Conservation (phyloP, 495 filamentous ascomycete genomes). For the Aspergillus sclerotiicarbonarius region DNA sequence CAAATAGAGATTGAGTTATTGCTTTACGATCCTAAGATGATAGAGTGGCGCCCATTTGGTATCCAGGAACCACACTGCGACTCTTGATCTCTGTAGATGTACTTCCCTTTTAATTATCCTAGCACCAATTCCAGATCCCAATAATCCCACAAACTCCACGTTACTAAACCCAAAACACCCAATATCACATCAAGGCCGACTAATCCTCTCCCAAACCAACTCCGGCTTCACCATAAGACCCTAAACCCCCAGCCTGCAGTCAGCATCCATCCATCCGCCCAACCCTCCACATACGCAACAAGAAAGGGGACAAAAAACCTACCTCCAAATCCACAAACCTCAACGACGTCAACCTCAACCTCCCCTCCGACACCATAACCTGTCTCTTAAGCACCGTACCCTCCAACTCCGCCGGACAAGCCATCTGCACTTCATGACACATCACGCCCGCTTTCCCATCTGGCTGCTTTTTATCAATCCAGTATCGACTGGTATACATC, state of each 20-base stretch:
- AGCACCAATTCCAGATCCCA: neutral
- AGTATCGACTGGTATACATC: neutral
- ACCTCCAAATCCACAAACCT: neutral
- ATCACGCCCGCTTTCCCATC: neutral
- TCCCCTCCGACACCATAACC: neutral
- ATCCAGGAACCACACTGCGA: neutral
- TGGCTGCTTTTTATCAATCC: neutral
- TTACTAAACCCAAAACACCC: neutral
- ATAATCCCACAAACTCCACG: neutral
- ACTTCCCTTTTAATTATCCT: no score
- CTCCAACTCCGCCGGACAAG: neutral
- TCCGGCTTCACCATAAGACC: constrained; percentile 1
- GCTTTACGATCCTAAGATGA: no score
- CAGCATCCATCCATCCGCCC: neutral
- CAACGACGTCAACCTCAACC: neutral
- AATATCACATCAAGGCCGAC: neutral
- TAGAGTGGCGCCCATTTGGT: no score
- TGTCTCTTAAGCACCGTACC: neutral
- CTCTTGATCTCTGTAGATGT: no score
- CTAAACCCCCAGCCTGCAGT: neutral
- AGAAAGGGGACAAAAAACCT: neutral
- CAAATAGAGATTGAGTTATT: neutral
- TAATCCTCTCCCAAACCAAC: constrained; percentile 3
- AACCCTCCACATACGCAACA: neutral
- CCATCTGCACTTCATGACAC: neutral